Evolutionary conservation across 2,329 filamentous ascomycete genomes (phyloP), one percentile per base, ranked within the genome.

Genomic region (Colletotrichum chrysophilum): DNA sequence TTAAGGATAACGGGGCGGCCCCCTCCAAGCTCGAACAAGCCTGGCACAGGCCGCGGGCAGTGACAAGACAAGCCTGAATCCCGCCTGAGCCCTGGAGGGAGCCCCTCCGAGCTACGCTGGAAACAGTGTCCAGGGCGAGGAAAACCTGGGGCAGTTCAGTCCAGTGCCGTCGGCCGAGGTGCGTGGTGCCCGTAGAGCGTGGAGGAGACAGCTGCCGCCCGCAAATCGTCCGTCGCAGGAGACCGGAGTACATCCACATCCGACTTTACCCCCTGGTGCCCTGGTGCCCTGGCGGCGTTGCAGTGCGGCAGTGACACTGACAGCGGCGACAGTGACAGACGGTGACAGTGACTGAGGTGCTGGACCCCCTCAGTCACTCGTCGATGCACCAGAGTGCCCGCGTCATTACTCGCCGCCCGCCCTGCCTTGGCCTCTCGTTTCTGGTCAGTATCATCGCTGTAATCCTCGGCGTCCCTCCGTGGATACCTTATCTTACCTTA

Each of bases 351-450:
- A 52, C 14, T 14, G 38, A 24, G 18, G 24, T 61, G 58, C 58
- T 61, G 12, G 18, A 12, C 30, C 58, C 62, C 43, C 43, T 52
- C 43, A 52, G 21, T 64, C 26, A 24, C 60, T 34, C 60, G 18
- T 52, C 26, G 48, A 24, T 43, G n/a, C 55, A 4, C 38, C 43
- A 28, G 61, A 32, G 14, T 60, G 52, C 55, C 36, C 65, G 66
- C 74, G 74, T 76, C 74, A 76, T 74, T 74, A 70, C 48, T 76
- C 64, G 70, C 74, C 69, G 55, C 69, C 32, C 36, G 32, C 30
- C 61, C 43, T 52, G 30, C 68, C 36, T 21, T 32, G 26, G 58
- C 32, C 28, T 61, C 58, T 61, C 48, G 52, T 62, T 71, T 55
- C 24, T 24, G 28, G 72, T 66, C 55, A 43, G 43, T 65, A 73